phyloP scores from a whole-genome alignment of 2,329 filamentous ascomycete species.

The Xylaria sp. region DNA sequence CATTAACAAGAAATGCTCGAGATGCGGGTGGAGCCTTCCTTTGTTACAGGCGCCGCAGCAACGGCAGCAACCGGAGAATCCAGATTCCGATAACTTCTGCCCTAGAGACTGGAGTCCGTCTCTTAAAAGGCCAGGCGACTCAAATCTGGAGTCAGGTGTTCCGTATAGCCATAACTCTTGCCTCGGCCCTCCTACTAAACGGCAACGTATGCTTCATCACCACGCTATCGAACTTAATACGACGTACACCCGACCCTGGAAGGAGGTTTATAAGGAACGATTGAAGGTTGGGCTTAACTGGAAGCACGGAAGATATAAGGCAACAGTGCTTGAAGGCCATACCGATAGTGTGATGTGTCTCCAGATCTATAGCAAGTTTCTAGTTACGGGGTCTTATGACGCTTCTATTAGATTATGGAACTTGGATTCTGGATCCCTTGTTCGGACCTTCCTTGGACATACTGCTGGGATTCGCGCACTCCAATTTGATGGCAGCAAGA shows the following conservation, averaged over 20 bases:
- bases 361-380: conserved; percentile 3
- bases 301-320: conserved; percentile 21
- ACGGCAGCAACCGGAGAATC: conserved; percentile 6
- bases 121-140: conserved; percentile 1
- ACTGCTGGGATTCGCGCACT: conserved; percentile 14
- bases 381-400: conserved; percentile 18
- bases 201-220: conserved; percentile 10
- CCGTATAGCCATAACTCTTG: not conserved
- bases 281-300: conserved; percentile 20
- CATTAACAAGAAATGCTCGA: conserved; percentile 18
- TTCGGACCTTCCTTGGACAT: conserved; percentile 18
- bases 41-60: conserved; percentile 13
- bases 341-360: conserved; percentile 23
- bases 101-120: not conserved
- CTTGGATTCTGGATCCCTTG: conserved; percentile 12
- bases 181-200: conserved; percentile 3
- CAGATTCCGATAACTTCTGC: not conserved
- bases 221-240: conserved; percentile 10
- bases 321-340: conserved; percentile 21
- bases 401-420: conserved; percentile 18
- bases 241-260: conserved; percentile 18
- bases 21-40: conserved; percentile 15
- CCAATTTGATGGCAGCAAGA: conserved; percentile 22
- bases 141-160: not conserved
- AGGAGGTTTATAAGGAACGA: conserved; percentile 24